A percentile compares a stretch with the other conserved stretches of the same genome.
Evolutionary conservation across 2,329 filamentous ascomycete species (phyloP).

Genomic region (Whalleya microplaca): DNA sequence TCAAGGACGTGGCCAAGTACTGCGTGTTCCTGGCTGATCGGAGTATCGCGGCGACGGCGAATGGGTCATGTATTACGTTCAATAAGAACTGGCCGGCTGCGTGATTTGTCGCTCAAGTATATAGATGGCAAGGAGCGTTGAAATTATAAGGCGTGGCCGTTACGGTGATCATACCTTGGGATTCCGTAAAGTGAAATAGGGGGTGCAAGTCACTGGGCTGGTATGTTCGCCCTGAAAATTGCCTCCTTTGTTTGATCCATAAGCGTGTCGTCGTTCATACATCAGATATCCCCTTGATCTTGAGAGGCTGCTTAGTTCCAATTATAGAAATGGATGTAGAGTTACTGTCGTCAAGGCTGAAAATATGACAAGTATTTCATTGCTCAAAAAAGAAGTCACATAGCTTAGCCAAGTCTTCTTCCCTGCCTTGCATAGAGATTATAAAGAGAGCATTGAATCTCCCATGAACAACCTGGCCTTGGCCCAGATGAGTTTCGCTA

Average conservation of each 20-base stretch:
- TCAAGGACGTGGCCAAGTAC: slow-evolving; percentile 43
- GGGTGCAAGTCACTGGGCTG: neutral
- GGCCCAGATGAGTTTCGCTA: neutral
- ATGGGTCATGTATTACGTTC: slow-evolving; percentile 21
- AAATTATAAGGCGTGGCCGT: neutral
- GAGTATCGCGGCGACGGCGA: slow-evolving; percentile 17
- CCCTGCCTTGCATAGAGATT: neutral
- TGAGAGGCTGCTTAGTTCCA: neutral
- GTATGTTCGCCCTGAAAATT: no score
- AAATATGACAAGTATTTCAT: no score
- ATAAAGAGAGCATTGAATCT: neutral
- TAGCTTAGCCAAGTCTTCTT: neutral
- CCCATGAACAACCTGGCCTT: neutral
- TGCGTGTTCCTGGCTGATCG: slow-evolving; percentile 25
- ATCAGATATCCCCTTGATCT: neutral
- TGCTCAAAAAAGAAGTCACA: neutral
- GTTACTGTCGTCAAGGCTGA: no score
- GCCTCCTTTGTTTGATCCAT: neutral
- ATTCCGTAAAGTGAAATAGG: no score
- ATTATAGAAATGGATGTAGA: no score
- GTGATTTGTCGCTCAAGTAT: neutral
- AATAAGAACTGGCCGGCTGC: slow-evolving; percentile 20
- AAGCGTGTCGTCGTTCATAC: neutral
- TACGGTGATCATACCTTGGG: no score
- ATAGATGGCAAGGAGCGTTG: neutral